phyloP scores from a whole-genome alignment of 768 basidiomycete genomes.

The Chalciporus sphaerocephalus region DNA sequence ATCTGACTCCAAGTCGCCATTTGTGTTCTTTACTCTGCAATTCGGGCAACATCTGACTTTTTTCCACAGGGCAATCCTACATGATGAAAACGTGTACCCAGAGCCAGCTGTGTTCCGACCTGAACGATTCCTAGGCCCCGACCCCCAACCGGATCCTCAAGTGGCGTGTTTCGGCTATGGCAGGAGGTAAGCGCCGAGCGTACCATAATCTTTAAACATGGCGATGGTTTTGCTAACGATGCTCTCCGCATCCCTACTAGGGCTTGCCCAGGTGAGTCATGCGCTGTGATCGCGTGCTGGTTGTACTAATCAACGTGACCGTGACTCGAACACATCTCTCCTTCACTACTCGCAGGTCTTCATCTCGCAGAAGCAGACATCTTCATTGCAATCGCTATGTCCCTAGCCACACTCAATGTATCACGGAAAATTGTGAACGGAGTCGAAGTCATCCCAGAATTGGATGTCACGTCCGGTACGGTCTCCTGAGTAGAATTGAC shows the following conservation, averaged over 20 bases:
- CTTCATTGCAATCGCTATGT: constrained; percentile 5
- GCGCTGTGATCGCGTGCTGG: too few species aligned
- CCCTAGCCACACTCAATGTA: constrained; percentile 9
- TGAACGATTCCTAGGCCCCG: constrained; percentile 6
- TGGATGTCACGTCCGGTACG: constrained; percentile 39
- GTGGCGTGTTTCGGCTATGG: constrained; percentile 14
- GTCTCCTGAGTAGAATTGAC: constrained; percentile 36
- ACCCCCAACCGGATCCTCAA: constrained; percentile 4
- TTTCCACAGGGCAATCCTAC: constrained; percentile 8
- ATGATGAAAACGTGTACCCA: constrained; percentile 7
- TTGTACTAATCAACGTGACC: too few species aligned
- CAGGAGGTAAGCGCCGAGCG: too few species aligned
- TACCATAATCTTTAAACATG: too few species aligned
- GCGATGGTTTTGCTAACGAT: too few species aligned
- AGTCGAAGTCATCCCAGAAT: constrained; percentile 40
- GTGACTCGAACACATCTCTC: too few species aligned
- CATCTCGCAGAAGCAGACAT: constrained; percentile 5
- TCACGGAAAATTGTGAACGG: constrained; percentile 38
- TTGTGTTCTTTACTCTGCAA: too few species aligned
- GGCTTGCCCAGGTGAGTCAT: constrained; percentile 8
- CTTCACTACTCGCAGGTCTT: constrained; percentile 24
- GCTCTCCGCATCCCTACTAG: too few species aligned
- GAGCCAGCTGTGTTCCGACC: constrained; percentile 11
- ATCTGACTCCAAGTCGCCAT: too few species aligned
- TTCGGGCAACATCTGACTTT: too few species aligned